phyloP scores from a whole-genome alignment of 495 filamentous ascomycete genomes.

The Aspergillus saccharolyticus region DNA sequence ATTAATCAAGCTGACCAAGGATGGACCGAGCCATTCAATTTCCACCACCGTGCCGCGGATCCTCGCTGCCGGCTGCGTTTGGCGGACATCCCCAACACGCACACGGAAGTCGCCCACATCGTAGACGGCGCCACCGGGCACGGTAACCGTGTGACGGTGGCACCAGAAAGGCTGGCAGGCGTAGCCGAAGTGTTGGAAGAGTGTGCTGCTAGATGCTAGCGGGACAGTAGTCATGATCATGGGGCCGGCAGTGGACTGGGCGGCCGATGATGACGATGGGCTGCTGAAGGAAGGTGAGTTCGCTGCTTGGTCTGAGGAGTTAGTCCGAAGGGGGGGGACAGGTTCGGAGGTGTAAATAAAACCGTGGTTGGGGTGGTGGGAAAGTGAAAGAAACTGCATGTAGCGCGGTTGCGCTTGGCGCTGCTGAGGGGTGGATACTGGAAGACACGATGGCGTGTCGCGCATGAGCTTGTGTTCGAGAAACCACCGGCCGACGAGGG shows the following conservation, averaged over 20 bases:
- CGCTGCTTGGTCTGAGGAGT: neutral
- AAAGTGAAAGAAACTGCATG: constrained; percentile 43
- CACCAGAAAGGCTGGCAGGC: constrained; percentile 45
- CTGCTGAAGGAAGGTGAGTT: constrained; percentile 4
- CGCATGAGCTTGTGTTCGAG: constrained; percentile 45
- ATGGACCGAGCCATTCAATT: constrained; percentile 41
- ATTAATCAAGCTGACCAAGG: constrained; percentile 29
- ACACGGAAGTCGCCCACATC: constrained; percentile 44
- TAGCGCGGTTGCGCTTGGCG: constrained; percentile 30
- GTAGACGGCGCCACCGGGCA: constrained; percentile 39
- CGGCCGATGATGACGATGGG: constrained; percentile 1
- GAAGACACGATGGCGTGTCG: constrained; percentile 42
- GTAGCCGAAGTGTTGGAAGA: constrained; percentile 43
- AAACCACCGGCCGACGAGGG: constrained; percentile 37
- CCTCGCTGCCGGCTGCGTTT: constrained; percentile 35
- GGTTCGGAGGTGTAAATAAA: constrained; percentile 43
- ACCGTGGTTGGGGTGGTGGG: constrained; percentile 36
- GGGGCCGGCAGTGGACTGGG: constrained; percentile 3
- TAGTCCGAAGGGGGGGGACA: neutral
- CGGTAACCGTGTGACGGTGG: constrained; percentile 36
- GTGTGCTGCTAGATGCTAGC: constrained; percentile 24
- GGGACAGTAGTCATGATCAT: constrained; percentile 44
- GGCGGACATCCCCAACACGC: constrained; percentile 41
- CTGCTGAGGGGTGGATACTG: constrained; percentile 22
- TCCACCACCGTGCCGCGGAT: constrained; percentile 41